Evolutionary conservation across 163 green algal species (phyloP).

Genomic region (Prototheca stagnorum): DNA sequence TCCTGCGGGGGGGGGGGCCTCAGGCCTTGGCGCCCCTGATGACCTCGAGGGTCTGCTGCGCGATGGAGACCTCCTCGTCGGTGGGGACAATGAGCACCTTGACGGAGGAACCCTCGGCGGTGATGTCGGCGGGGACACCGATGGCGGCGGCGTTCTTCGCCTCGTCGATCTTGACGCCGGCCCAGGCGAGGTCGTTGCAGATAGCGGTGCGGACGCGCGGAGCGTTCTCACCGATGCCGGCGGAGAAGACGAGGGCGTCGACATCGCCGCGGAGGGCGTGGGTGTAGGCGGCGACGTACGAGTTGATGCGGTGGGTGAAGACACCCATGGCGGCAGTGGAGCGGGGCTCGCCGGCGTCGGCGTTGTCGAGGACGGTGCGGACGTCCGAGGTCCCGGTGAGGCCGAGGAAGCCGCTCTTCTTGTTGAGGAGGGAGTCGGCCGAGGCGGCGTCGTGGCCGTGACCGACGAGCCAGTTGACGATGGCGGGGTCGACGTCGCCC

Average conservation of each 20-base stretch:
- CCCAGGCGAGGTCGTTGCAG: conserved; percentile 28
- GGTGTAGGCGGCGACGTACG: conserved; percentile 76
- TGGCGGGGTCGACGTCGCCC: conserved; percentile 69
- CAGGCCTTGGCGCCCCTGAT: no score
- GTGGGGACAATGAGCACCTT: conserved; percentile 70
- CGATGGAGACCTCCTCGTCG: conserved; percentile 70
- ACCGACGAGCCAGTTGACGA: conserved; percentile 42
- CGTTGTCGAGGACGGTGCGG: conserved; percentile 27
- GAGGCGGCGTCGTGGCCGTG: conserved; percentile 28
- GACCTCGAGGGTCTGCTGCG: conserved; percentile 39
- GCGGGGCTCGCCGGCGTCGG: conserved; percentile 11
- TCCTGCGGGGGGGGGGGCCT: no score
- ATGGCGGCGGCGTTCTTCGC: conserved; percentile 34
- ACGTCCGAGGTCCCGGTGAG: conserved; percentile 21
- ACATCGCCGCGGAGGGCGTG: conserved; percentile 47
- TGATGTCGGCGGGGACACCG: conserved; percentile 35
- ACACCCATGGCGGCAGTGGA: conserved; percentile 34
- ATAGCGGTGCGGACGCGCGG: conserved; percentile 21
- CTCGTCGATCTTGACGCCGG: conserved; percentile 43
- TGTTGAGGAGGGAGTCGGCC: conserved; percentile 72
- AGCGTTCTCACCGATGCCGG: conserved; percentile 69
- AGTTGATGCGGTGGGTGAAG: conserved; percentile 57
- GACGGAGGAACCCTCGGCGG: conserved; percentile 8
- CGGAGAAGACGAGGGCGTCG: conserved; percentile 59
- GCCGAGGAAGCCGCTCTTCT: conserved; percentile 70